A percentile compares a stretch with the other conserved stretches of the same genome.
phyloP scores from a whole-genome alignment of 306 rosid species.

The Datisca glomerata region DNA sequence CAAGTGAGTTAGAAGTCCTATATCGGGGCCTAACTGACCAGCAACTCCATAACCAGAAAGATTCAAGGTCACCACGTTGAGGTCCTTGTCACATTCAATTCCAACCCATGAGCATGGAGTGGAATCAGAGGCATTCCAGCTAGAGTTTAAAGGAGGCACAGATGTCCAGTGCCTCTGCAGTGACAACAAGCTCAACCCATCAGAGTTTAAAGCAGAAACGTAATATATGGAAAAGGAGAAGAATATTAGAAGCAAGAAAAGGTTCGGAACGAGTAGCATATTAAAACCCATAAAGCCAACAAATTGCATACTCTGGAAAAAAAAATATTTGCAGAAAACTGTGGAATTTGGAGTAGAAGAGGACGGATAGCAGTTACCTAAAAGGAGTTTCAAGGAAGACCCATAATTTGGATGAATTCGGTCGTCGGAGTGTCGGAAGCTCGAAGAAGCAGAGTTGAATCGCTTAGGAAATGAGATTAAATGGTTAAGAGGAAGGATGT shows the following conservation, averaged over 20 bases:
- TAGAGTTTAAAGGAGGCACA: slow-evolving; percentile 28
- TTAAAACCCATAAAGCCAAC: no score
- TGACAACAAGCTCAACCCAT: slow-evolving; percentile 46
- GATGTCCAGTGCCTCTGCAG: slow-evolving; percentile 38
- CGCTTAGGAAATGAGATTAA: no score
- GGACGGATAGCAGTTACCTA: no score
- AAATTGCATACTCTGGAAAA: no score
- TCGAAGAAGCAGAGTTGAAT: no score
- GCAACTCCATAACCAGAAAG: slow-evolving; percentile 30
- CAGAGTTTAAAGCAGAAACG: slow-evolving; percentile 35
- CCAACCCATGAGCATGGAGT: slow-evolving; percentile 79
- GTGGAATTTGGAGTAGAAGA: no score
- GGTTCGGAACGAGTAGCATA: slow-evolving; percentile 18
- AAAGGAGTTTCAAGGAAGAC: no score
- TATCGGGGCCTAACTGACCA: slow-evolving; percentile 48
- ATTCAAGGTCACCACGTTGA: slow-evolving; percentile 36
- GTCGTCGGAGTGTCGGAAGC: no score
- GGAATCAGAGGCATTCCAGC: slow-evolving; percentile 51
- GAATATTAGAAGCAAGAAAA: slow-evolving; percentile 18
- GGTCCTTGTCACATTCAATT: slow-evolving; percentile 31
- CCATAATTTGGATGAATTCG: no score
- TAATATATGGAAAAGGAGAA: slow-evolving; percentile 15
- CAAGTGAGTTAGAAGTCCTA: slow-evolving; percentile 29
- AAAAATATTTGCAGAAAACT: no score
- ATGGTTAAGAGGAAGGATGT: no score